Percentiles rank a stretch among this genome's conserved stretches.
Conservation (phyloP, 345 rosid species). For the Citrus cavaleriei region DNA sequence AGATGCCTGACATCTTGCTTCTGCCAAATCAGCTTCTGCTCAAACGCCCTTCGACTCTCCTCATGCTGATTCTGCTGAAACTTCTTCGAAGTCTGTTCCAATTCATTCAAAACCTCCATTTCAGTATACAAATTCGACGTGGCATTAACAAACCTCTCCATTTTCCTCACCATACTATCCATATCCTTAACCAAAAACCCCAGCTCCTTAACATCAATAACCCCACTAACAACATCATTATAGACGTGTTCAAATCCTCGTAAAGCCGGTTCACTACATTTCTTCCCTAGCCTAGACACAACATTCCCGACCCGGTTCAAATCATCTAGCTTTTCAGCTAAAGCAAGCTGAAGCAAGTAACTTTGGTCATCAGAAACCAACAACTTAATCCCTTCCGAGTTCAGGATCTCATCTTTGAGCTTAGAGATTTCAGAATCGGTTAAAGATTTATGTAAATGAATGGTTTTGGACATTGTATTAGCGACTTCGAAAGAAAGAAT, state of each 20-base stretch:
- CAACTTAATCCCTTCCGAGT: constrained; percentile 50
- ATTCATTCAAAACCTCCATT: constrained; percentile 84
- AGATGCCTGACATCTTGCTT: constrained; percentile 88
- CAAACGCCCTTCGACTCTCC: constrained; percentile 76
- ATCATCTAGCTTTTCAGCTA: constrained; percentile 89
- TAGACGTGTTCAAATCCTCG: constrained; percentile 96
- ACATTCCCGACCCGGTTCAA: constrained; percentile 65
- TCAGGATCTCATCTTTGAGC: constrained; percentile 69
- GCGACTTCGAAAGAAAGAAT: constrained; percentile 96
- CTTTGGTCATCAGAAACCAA: constrained; percentile 64
- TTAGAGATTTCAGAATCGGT: constrained; percentile 66
- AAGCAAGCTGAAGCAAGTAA: constrained; percentile 64
- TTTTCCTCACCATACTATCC: constrained; percentile 85
- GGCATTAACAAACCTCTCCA: constrained; percentile 78
- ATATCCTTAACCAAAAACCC: constrained; percentile 89
- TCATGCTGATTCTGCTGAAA: constrained; percentile 78
- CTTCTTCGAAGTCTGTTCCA: constrained; percentile 81
- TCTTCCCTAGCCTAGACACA: constrained; percentile 90
- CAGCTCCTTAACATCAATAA: constrained; percentile 71
- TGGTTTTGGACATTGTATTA: constrained; percentile 76
- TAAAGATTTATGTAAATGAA: constrained; percentile 80
- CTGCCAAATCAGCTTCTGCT: constrained; percentile 97
- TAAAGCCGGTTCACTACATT: constrained; percentile 81
- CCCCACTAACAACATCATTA: constrained; percentile 70
- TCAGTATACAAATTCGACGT: constrained; percentile 76